A percentile compares a stretch with the other conserved stretches of the same genome.
Conservation (phyloP, 2,329 filamentous ascomycete species). For the Shiraia bambusicola region DNA sequence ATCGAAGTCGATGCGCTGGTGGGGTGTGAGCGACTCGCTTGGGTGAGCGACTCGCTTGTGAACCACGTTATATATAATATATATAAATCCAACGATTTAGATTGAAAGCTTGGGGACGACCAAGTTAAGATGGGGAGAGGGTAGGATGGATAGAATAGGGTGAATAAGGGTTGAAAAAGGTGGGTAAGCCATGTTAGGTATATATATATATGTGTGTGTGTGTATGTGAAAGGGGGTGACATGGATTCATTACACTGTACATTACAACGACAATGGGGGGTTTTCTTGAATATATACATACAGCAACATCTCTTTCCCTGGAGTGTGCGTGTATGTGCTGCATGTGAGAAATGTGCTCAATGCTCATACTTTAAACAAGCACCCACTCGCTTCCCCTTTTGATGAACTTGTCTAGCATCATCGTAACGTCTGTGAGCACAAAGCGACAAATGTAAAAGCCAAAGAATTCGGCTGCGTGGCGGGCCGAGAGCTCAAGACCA, state of each 20-base stretch:
- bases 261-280: neutral
- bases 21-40: too few species aligned
- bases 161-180: too few species aligned
- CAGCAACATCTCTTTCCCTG: neutral
- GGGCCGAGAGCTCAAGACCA: slow-evolving; percentile 86
- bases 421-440: slow-evolving; percentile 77
- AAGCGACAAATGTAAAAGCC: slow-evolving; percentile 96
- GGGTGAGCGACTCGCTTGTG: too few species aligned
- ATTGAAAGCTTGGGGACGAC: too few species aligned
- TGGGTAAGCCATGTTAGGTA: too few species aligned
- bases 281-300: neutral
- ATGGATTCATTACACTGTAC: slow-evolving; percentile 1
- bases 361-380: slow-evolving; percentile 46
- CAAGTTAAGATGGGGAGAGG: too few species aligned
- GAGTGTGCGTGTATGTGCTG: neutral
- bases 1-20: too few species aligned
- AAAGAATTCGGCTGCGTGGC: slow-evolving; percentile 96
- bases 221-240: neutral
- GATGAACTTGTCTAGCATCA: slow-evolving; percentile 93
- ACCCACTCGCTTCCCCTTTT: slow-evolving; percentile 98
- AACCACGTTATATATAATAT: too few species aligned
- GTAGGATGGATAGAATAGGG: too few species aligned
- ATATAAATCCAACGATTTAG: too few species aligned
- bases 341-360: too few species aligned
- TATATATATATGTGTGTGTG: too few species aligned